A percentile compares a stretch with the other conserved stretches of the same genome.
These are phyloP conservation scores for Fusarium pseudograminearum DNA, from an alignment of 2,329 filamentous ascomycete genomes.

Conservation along the genomic window DNA sequence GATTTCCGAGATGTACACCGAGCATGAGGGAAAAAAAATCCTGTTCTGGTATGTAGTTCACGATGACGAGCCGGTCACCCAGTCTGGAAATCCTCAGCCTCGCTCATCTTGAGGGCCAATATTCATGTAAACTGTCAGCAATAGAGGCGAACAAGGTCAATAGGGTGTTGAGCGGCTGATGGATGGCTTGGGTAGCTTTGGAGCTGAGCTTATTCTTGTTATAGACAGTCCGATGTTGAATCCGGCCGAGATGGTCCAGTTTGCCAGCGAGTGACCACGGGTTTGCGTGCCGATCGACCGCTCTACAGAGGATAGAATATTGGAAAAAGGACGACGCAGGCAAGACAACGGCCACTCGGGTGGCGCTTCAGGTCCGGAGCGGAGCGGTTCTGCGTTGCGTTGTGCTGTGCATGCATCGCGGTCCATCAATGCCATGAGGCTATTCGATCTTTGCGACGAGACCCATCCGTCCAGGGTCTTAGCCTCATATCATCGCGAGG, in stretches of 20 bases:
- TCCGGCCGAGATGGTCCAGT: slow-evolving; percentile 14
- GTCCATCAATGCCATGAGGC: slow-evolving; percentile 14
- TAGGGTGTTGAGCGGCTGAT: slow-evolving; percentile 30
- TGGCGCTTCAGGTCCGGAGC: slow-evolving; percentile 19
- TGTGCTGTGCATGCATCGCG: slow-evolving; percentile 1
- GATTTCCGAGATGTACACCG: slow-evolving; percentile 13
- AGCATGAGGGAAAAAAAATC: slow-evolving; percentile 3
- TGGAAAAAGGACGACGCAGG: not conserved
- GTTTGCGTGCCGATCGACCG: slow-evolving; percentile 28
- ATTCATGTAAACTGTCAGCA: slow-evolving; percentile 28
- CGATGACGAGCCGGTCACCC: not conserved
- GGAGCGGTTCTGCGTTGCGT: not conserved
- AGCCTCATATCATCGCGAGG: slow-evolving; percentile 1
- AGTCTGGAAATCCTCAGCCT: not conserved
- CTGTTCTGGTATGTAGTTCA: slow-evolving; percentile 12
- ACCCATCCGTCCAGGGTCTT: slow-evolving; percentile 22
- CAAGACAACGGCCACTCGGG: slow-evolving; percentile 2
- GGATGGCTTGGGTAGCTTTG: slow-evolving; percentile 22
- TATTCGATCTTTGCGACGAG: slow-evolving; percentile 12
- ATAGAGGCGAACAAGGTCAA: slow-evolving; percentile 6
- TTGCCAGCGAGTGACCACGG: slow-evolving; percentile 12
- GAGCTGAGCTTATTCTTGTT: slow-evolving; percentile 30
- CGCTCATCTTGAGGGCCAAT: slow-evolving; percentile 3
- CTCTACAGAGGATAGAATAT: slow-evolving; percentile 8
- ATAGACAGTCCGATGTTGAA: slow-evolving; percentile 27